Evolutionary conservation across 2,329 filamentous ascomycete species (phyloP).

Genomic region (Ascochyta clinopodiicola): DNA sequence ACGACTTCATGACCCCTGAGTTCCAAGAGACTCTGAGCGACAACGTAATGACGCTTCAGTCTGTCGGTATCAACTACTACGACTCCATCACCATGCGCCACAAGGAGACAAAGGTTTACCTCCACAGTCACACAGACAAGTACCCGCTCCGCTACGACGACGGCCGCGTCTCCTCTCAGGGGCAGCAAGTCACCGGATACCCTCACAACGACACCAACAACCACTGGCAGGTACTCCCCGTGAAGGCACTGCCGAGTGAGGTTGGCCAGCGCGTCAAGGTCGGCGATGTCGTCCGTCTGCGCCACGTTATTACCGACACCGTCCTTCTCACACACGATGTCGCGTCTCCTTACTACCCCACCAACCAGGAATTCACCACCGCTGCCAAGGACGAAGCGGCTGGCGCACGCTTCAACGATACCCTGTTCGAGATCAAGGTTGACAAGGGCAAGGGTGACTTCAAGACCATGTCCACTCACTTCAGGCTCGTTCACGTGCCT

Average conservation of each 20-base stretch:
- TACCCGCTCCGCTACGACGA: constrained; percentile 98
- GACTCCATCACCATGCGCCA: constrained; percentile 87
- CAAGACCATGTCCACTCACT: constrained; percentile 88
- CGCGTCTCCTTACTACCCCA: constrained; percentile 92
- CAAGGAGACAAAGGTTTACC: constrained; percentile 96
- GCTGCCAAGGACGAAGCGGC: constrained; percentile 74
- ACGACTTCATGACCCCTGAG: constrained; percentile 98
- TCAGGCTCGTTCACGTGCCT: constrained; percentile 93
- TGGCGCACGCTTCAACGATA: constrained; percentile 81
- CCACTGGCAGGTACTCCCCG: constrained; percentile 90
- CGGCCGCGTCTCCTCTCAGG: constrained; percentile 92
- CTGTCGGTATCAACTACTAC: constrained; percentile 86
- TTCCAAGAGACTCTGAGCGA: constrained; percentile 98
- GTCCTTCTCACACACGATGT: constrained; percentile 94
- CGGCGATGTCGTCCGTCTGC: constrained; percentile 83
- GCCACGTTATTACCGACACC: constrained; percentile 84
- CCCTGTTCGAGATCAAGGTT: constrained; percentile 89
- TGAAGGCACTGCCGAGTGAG: constrained; percentile 57
- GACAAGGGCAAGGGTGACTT: constrained; percentile 86
- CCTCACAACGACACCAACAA: constrained; percentile 99
- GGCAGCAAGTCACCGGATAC: constrained; percentile 97
- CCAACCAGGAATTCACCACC: constrained; percentile 98
- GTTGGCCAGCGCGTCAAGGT: constrained; percentile 74
- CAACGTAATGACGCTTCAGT: constrained; percentile 88
- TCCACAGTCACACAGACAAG: constrained; percentile 87